Base-by-base conservation (phyloP, 1,284 basidiomycete genomes). In the Phaffia rhodozyma region DNA sequence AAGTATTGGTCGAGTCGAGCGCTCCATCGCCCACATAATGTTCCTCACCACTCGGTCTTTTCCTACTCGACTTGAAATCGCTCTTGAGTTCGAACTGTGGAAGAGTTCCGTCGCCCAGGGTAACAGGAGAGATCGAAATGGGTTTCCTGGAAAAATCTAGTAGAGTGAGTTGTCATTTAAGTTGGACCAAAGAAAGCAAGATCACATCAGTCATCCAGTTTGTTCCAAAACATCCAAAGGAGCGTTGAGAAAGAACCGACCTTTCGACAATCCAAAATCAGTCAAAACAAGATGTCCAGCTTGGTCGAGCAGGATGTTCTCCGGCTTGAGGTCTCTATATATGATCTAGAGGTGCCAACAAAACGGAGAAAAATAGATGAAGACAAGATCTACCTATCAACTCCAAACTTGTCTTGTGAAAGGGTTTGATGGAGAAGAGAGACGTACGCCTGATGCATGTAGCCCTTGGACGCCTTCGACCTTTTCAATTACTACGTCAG, bases 261-360 rank as follows among this genome's bases (percentile, higher is more conserved):
- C 72, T 72, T 91, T 92, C 23, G 86, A 90, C 34, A 91, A 80
- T 43, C 93, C 93, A 74, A 97, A 97, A 78, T 97, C 93, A 21
- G 92, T 96, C 48, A 97, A 80, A 25, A 97, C 90, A 67, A 94
- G 91, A 73, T 97, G 94, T 0, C 94, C 94, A 70, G 92, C 88
- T 4, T 82, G 83, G 64, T 88, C 89, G 69, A 97, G 91, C 62
- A 97, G 82, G 68, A 97, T 90, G 75, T 97, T 97, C 76, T 97
- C 93, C 0, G 90, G 90, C 73, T 92, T 92, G 68, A 92, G 83
- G 72, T 93, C 90, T 48, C 90, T 84, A 75, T 90, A 91, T 75
- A 89, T 87, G 69, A 90, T 43, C 21, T 55, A 20, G 5, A 16
- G 38, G 13, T n/a, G 18, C 25, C 38, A n/a, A 23, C 43, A 11